These are phyloP conservation scores for Plasmodium billcollinsi DNA, from an alignment of 169 alveolate species.

Conservation along the genomic window DNA sequence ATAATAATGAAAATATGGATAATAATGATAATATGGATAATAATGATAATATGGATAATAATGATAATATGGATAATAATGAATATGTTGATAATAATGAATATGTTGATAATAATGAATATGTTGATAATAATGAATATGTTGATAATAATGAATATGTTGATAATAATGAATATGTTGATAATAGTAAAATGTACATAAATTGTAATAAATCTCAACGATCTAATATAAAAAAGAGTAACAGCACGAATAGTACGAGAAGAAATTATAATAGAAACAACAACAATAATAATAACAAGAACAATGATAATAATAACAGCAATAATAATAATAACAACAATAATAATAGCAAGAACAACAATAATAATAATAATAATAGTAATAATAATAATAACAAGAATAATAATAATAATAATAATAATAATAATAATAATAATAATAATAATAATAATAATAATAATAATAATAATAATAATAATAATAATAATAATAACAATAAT, in stretches of 20 bases:
- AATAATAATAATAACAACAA: not conserved
- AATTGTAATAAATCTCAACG: not conserved
- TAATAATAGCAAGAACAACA: not conserved
- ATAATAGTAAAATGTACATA: not conserved
- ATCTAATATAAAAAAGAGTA: not conserved
- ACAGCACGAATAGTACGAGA: not conserved
- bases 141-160: not conserved
- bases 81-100: not conserved
- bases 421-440: not conserved
- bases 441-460: conserved; percentile 6
- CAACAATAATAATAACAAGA: not conserved
- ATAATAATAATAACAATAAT: conserved; percentile 5
- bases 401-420: conserved; percentile 2
- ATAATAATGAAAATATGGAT: not conserved
- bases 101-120: not conserved
- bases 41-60: not conserved
- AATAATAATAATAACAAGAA: conserved; percentile 1
- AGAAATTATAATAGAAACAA: not conserved
- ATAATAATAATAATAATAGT: not conserved
- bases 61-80: not conserved
- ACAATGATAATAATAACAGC: conserved; percentile 3
- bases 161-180: not conserved
- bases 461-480: conserved; percentile 3
- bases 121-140: not conserved
- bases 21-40: not conserved